Evolutionary conservation across 371 early-diverging fungal genomes (phyloP), one percentile per base, ranked within the genome.

Genomic region (Mortierella sp.): DNA sequence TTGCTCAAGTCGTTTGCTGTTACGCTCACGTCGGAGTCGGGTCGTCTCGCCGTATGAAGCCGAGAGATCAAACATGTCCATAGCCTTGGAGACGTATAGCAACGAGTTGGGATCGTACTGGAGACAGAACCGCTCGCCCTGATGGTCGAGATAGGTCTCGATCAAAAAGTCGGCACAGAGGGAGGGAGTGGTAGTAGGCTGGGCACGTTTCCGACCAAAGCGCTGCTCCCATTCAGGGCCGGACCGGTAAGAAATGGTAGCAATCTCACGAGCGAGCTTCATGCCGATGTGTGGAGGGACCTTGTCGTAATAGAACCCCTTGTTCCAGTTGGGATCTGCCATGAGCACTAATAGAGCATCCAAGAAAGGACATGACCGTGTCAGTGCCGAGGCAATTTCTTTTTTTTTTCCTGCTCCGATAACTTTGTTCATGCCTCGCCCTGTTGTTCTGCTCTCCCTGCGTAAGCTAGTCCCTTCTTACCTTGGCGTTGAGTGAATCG

Each of bases 191-290:
- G 88, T 85, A 21, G 88, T 83, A 7, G 91, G 91, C 19, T 91
- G 86, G 4, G 90, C 86, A 37, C 97, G 87, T 62, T 93, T 91
- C 11, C 96, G 84, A 5, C 98, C 98, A 83, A 97, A 98, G 21
- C 98, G 87, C 72, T 90, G 86, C 81, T 97, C 98, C 98, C 98
- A 98, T 83, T 98, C 97, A 44, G 98, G 98, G 0, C 97, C 98
- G 14, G 96, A 96, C 23, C 98, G 91, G 80, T 98, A 97, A 53
- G 89, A 89, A 62, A 95, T 93, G 1, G 94, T 94, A 30, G 95
- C 95, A 57, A 95, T 92, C 77, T 91, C 88, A 53, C 96, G 91
- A n/a, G 96, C 94, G 53, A 96, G 86, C 88, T 97, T 98, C 97
- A 98, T 97, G 1, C 98, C 98, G 23, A 94, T 87, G 75, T 97